Conservation (phyloP, 768 basidiomycete species). For the Postia placenta region DNA sequence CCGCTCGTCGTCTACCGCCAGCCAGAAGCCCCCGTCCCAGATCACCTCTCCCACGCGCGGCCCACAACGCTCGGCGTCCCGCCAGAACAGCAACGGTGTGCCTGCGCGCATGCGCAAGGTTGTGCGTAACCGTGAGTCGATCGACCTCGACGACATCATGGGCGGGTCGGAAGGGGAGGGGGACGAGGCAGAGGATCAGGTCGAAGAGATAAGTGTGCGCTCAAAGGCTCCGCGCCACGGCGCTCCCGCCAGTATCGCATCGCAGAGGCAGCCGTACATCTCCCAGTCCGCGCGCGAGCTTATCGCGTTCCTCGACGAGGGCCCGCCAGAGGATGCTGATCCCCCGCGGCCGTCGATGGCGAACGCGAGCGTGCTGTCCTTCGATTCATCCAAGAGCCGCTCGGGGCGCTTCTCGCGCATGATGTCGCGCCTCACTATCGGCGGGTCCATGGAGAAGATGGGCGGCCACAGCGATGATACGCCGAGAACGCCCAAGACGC, state of each 20-base stretch:
- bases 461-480: slow-evolving; percentile 24
- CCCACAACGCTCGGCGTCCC: not conserved
- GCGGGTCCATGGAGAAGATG: slow-evolving; percentile 28
- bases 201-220: slow-evolving; percentile 12
- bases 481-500: slow-evolving; percentile 22
- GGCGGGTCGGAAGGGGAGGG: slow-evolving; percentile 61
- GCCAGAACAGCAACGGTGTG: not conserved
- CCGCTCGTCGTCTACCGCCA: not conserved
- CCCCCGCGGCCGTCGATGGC: slow-evolving; percentile 17
- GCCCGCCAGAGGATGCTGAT: slow-evolving; percentile 39
- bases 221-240: slow-evolving; percentile 1
- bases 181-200: slow-evolving; percentile 37
- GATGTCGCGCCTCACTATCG: slow-evolving; percentile 66
- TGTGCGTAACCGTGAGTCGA: slow-evolving; percentile 55
- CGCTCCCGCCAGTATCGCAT: slow-evolving; percentile 3
- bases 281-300: slow-evolving; percentile 44
- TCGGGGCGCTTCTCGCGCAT: slow-evolving; percentile 68
- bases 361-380: slow-evolving; percentile 38
- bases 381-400: slow-evolving; percentile 31
- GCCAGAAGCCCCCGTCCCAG: not conserved
- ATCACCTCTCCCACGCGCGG: slow-evolving; percentile 7
- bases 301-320: slow-evolving; percentile 53
- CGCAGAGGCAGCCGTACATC: slow-evolving; percentile 23
- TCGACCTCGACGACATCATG: slow-evolving; percentile 75
- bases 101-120: slow-evolving; percentile 42